Evolutionary conservation across 2,329 filamentous ascomycete species (phyloP).

Genomic region (Endothia cerciana): DNA sequence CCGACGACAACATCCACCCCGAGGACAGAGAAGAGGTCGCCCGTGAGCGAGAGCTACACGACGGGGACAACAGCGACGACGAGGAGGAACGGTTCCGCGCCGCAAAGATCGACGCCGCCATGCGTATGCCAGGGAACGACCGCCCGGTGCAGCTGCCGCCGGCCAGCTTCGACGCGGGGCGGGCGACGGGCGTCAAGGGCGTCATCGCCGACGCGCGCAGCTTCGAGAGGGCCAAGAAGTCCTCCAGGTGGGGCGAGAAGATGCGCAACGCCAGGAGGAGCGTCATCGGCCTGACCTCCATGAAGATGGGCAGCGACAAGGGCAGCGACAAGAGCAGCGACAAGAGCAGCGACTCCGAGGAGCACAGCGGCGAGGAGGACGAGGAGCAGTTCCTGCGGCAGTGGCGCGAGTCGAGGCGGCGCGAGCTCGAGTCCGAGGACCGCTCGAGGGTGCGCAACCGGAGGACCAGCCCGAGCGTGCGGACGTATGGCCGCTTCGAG

Average conservation of each 20-base stretch:
- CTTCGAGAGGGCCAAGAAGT: slow-evolving; percentile 69
- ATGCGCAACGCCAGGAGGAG: slow-evolving; percentile 58
- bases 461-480: slow-evolving; percentile 75
- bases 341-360: slow-evolving; percentile 50
- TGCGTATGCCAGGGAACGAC: slow-evolving; percentile 64
- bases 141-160: slow-evolving; percentile 63
- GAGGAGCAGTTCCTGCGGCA: slow-evolving; percentile 81
- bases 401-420: slow-evolving; percentile 81
- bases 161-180: slow-evolving; percentile 65
- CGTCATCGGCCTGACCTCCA: slow-evolving; percentile 54
- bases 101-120: slow-evolving; percentile 63
- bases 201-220: slow-evolving; percentile 83
- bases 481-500: slow-evolving; percentile 78
- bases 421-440: slow-evolving; percentile 72
- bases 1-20: slow-evolving; percentile 53
- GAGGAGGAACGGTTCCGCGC: slow-evolving; percentile 58
- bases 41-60: slow-evolving; percentile 43
- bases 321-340: background rate
- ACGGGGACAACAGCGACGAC: slow-evolving; percentile 54
- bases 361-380: slow-evolving; percentile 60
- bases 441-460: slow-evolving; percentile 60
- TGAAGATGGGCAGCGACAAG: slow-evolving; percentile 7
- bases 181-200: slow-evolving; percentile 81
- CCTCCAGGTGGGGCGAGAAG: slow-evolving; percentile 54
- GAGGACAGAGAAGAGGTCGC: slow-evolving; percentile 59